phyloP scores from a whole-genome alignment of 2,329 filamentous ascomycete genomes.

The Coleophoma cylindrospora region DNA sequence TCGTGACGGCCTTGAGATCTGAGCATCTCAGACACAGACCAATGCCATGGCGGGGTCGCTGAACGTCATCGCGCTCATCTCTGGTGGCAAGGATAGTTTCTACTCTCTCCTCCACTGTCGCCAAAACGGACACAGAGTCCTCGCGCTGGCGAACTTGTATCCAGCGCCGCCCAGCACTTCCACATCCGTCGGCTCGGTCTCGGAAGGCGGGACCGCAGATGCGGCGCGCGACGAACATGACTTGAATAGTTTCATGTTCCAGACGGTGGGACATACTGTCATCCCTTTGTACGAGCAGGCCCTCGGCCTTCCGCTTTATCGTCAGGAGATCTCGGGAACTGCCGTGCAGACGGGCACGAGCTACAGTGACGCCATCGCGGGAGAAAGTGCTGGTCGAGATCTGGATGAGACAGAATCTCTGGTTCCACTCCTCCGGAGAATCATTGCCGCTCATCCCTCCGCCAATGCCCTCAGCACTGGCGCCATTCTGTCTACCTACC shows the following conservation, averaged over 20 bases:
- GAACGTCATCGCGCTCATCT: slow-evolving; percentile 88
- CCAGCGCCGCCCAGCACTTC: slow-evolving; percentile 39
- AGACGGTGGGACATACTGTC: slow-evolving; percentile 86
- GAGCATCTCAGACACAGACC: not conserved
- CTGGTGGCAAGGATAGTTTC: slow-evolving; percentile 95
- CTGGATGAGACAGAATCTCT: slow-evolving; percentile 87
- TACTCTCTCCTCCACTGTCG: slow-evolving; percentile 89
- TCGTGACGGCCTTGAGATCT: no score
- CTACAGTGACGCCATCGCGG: slow-evolving; percentile 41
- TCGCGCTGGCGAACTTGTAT: slow-evolving; percentile 86
- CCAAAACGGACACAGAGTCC: slow-evolving; percentile 75
- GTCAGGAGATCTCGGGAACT: slow-evolving; percentile 67
- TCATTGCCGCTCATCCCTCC: slow-evolving; percentile 66
- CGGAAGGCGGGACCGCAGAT: not conserved
- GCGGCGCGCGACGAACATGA: slow-evolving; percentile 45
- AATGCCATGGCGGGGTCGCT: slow-evolving; percentile 40
- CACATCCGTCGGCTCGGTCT: not conserved
- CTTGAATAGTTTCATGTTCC: slow-evolving; percentile 98
- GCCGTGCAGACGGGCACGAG: slow-evolving; percentile 68
- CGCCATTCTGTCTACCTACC: slow-evolving; percentile 91
- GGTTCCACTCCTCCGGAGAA: slow-evolving; percentile 63
- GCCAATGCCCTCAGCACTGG: slow-evolving; percentile 86
- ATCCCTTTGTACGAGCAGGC: slow-evolving; percentile 80
- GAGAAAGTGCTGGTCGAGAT: slow-evolving; percentile 13
- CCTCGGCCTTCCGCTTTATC: slow-evolving; percentile 78